Base-by-base conservation (phyloP, 345 rosid species). In the Eucalyptus coolabah region DNA sequence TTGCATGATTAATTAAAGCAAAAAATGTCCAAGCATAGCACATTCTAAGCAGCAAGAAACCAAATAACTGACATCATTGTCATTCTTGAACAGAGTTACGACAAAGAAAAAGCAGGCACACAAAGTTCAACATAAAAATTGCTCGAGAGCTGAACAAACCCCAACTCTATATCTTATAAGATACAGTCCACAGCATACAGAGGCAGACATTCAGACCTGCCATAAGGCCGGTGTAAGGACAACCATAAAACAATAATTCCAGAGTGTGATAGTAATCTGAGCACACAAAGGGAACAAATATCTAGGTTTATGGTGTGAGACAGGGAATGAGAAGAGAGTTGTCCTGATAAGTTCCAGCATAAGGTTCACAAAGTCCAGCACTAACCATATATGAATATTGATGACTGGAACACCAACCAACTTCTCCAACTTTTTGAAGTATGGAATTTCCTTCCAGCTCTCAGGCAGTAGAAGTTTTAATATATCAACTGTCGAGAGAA, bases 401-500 rank as follows among this genome's bases (percentile, higher is more conserved):
- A 98, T 98, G 82, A 97, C 99, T 15, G 99, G 99, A 82, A 98
- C 99, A 89, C 99, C 99, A 83, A 96, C 98, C 93, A 98, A 93
- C 94, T 97, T 98, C 90, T 97, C 99, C 94, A 98, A 90, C 92
- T 88, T 97, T 92, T 92, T 94, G 94, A 97, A 98, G 94, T 98
- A 97, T 8, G 96, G 93, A 83, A 96, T 93, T 88, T 95, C 97
- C 91, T 95, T 95, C 98, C 98, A 98, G 56, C 94, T 82, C 88
- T 97, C 97, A 85, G 99, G 98, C 90, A 98, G 89, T 90, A 95
- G 95, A 72, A 96, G 97, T 98, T 98, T 98, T 88, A 97, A 89
- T 93, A 94, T 95, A 92, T 98, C 99, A 88, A 98, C 99, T 98
- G 92, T 88, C 86, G 86, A 67, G 50, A 89, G 86, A 93, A 81